Base-by-base conservation (phyloP, 805 yeast genomes). In the Candida suzukii region DNA sequence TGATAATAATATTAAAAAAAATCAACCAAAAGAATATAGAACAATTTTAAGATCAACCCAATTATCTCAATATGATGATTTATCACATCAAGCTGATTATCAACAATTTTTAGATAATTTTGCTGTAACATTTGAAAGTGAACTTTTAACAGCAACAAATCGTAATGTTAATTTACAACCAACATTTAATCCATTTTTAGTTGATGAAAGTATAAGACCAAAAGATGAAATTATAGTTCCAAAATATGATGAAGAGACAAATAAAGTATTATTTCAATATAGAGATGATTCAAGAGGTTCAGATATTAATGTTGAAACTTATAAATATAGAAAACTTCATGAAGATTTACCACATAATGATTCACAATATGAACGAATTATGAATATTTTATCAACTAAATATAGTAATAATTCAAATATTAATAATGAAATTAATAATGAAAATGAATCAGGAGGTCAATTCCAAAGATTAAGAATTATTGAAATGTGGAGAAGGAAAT, bases 301-400 rank as follows among this genome's bases (percentile, higher is more conserved):
- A 4, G 41, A 30, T 24, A 61, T 66, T 54, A 42, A 40, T 19
- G 50, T 46, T 35, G 56, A 53, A 29, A 57, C 44, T 41, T 54
- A 51, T 40, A 45, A 58, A 46, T 52, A 60, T 52, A 38, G 43
- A 58, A 63, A 52, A 40, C 70, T 81, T 35, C 88, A 80, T 51
- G 88, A 81, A 54, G 88, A 83, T 47, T 56, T 69, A 21, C 76
- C 80, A 30, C 95, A 88, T 56, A 84, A 84, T 51, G 76, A 80
- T 42, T 78, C 90, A 2, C 95, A 88, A 48, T 88, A 85, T 64
- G 98, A 93, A 60, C 95, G 87, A 56, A 68, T 88, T 56, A 91
- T 91, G 98, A 67, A 81, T 25, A 70, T 78, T 10, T 65, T 80
- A 71, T 73, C 71, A 47, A 83, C 79, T 59, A 32, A 65, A 55